Evolutionary conservation across 495 filamentous ascomycete species (phyloP).

Genomic region (Podospora australis): DNA sequence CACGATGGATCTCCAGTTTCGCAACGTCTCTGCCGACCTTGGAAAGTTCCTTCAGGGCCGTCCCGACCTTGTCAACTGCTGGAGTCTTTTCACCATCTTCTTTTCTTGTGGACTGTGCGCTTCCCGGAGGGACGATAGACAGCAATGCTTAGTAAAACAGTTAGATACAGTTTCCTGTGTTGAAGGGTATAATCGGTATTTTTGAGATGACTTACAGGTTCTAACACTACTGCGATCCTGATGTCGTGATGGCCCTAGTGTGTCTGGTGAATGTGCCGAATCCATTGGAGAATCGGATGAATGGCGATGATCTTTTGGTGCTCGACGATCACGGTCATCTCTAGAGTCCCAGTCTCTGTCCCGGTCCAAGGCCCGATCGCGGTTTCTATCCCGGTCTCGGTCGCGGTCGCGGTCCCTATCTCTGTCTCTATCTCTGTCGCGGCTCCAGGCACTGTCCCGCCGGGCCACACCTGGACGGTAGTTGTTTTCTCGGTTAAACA

Average conservation of each 20-base stretch:
- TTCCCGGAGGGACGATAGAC: too few relatives aligned
- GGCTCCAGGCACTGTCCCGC: not conserved
- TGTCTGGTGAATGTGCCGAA: too few relatives aligned
- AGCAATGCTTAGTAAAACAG: not conserved
- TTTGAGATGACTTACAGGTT: not conserved
- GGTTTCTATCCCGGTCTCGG: not conserved
- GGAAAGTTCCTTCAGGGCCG: not conserved
- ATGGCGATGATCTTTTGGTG: too few relatives aligned
- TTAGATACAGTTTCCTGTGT: not conserved
- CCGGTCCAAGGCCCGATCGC: not conserved
- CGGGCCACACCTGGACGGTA: too few relatives aligned
- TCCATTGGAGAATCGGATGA: too few relatives aligned
- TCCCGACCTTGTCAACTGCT: too few relatives aligned
- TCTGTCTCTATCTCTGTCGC: not conserved
- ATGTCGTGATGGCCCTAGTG: too few relatives aligned
- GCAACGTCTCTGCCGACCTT: not conserved
- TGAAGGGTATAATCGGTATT: too few relatives aligned
- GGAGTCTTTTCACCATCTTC: not conserved
- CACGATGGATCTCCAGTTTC: conserved; percentile 3
- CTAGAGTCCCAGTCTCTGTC: not conserved
- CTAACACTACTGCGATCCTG: not conserved
- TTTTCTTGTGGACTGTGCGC: not conserved
- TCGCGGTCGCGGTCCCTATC: not conserved
- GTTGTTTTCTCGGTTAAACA: too few relatives aligned
- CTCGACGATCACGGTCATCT: not conserved